Percentiles rank a stretch among this genome's conserved stretches.
These are phyloP conservation scores for Venturia effusa DNA, from an alignment of 2,329 filamentous ascomycete genomes.

Conservation along the genomic window DNA sequence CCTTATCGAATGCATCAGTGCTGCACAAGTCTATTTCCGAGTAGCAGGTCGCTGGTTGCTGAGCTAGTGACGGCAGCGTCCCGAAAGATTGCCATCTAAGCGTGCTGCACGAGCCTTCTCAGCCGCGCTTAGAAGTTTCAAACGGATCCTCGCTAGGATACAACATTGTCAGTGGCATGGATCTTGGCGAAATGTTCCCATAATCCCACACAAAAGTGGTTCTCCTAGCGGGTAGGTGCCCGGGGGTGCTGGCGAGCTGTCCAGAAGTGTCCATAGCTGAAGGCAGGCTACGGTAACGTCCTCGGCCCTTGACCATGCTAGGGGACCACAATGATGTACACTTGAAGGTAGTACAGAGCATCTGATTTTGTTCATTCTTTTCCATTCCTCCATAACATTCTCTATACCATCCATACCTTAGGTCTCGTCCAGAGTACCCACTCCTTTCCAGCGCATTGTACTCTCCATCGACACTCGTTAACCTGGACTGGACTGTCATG, in stretches of 20 bases:
- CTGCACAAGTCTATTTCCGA: background rate
- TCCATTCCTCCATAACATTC: background rate
- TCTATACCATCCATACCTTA: no score
- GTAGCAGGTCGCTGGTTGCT: background rate
- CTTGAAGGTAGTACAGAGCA: background rate
- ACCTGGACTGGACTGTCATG: background rate
- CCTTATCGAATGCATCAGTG: background rate
- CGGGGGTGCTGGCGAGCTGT: background rate
- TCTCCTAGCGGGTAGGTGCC: background rate
- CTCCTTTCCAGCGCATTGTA: background rate
- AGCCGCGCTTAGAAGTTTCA: background rate
- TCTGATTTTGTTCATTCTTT: background rate
- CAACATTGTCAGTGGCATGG: background rate
- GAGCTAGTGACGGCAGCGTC: background rate
- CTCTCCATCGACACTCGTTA: background rate
- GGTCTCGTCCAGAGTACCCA: background rate
- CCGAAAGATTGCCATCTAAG: background rate
- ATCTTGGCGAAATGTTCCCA: background rate
- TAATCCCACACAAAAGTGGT: background rate
- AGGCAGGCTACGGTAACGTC: background rate
- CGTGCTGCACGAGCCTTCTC: background rate
- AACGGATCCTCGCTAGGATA: background rate
- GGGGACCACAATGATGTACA: constrained; percentile 1
- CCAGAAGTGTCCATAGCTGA: background rate
- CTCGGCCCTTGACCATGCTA: background rate